Percentiles rank a stretch among this genome's conserved stretches.
Conservation (phyloP, 257 asterid species). For the Gentiana dahurica region DNA sequence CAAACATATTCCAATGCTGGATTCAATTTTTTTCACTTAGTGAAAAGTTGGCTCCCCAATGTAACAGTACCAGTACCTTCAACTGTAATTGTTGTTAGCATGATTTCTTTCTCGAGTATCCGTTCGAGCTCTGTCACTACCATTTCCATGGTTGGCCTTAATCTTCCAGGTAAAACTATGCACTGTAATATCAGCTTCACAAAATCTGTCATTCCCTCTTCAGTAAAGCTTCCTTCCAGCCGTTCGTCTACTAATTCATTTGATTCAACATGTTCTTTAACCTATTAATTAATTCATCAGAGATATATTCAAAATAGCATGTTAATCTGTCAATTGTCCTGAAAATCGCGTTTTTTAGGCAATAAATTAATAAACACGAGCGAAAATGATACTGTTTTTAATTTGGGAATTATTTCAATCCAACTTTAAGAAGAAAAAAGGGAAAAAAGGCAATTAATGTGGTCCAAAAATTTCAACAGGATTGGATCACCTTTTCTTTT, state of each 20-base stretch:
- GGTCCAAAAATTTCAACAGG: too few relatives aligned
- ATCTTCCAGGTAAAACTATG: conserved; percentile 34
- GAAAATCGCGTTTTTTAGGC: too few relatives aligned
- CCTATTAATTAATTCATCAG: conserved; percentile 13
- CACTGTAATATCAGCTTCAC: conserved; percentile 39
- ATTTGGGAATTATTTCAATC: too few relatives aligned
- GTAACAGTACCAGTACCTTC: conserved; percentile 49
- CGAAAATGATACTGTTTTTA: too few relatives aligned
- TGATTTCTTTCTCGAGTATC: conserved; percentile 50
- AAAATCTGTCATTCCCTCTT: conserved; percentile 55
- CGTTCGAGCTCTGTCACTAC: conserved; percentile 44
- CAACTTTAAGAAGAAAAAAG: too few relatives aligned
- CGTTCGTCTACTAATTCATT: conserved; percentile 39
- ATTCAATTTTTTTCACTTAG: conserved; percentile 7
- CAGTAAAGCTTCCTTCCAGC: conserved; percentile 41
- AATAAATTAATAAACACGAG: too few relatives aligned
- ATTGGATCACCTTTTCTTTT: too few relatives aligned
- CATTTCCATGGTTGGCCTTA: conserved; percentile 44
- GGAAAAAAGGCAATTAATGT: too few relatives aligned
- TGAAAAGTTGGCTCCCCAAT: conserved; percentile 64
- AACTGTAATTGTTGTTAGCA: conserved; percentile 45
- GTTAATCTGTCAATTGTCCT: too few relatives aligned
- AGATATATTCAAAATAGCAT: neutral
- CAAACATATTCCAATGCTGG: neutral
- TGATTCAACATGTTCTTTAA: conserved; percentile 25